A percentile compares a stretch with the other conserved stretches of the same genome.
These are phyloP conservation scores for Aspergillus piperis DNA, from an alignment of 2,329 filamentous ascomycete species.

Conservation along the genomic window DNA sequence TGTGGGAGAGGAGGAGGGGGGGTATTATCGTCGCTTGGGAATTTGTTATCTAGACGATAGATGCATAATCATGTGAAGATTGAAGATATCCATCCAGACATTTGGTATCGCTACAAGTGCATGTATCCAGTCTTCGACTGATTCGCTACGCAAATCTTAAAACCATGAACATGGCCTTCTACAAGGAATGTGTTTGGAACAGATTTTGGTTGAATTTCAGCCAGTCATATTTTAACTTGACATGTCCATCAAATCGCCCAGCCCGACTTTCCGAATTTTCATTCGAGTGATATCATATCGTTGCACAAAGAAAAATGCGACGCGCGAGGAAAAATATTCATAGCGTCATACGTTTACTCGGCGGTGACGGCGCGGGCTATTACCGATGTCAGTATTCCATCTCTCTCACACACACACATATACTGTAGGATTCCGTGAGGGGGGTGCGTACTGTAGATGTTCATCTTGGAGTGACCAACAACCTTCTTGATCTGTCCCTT, in stretches of 20 bases:
- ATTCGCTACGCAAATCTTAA: too few relatives aligned
- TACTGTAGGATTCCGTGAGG: constrained; percentile 65
- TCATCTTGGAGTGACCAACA: constrained; percentile 93
- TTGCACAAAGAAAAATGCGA: constrained; percentile 38
- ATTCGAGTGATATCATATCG: constrained; percentile 39
- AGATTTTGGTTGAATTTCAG: constrained; percentile 28
- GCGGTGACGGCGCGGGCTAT: constrained; percentile 48
- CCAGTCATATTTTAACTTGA: constrained; percentile 34
- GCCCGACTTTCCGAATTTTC: constrained; percentile 36
- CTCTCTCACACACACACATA: too few relatives aligned
- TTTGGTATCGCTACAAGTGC: too few relatives aligned
- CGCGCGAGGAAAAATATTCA: constrained; percentile 39
- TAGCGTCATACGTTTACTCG: constrained; percentile 42
- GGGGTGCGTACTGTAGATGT: constrained; percentile 77
- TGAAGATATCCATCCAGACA: too few relatives aligned
- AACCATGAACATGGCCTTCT: background rate
- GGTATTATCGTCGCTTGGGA: background rate
- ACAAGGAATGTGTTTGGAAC: constrained; percentile 27
- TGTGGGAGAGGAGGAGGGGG: background rate
- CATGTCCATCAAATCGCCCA: constrained; percentile 39
- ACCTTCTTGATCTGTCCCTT: constrained; percentile 98
- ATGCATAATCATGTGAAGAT: too few relatives aligned
- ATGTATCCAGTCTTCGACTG: too few relatives aligned
- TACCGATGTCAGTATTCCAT: constrained; percentile 12
- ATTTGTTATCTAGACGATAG: too few relatives aligned